phyloP scores from a whole-genome alignment of 441 rosid species.

The Brassica hybrid region DNA sequence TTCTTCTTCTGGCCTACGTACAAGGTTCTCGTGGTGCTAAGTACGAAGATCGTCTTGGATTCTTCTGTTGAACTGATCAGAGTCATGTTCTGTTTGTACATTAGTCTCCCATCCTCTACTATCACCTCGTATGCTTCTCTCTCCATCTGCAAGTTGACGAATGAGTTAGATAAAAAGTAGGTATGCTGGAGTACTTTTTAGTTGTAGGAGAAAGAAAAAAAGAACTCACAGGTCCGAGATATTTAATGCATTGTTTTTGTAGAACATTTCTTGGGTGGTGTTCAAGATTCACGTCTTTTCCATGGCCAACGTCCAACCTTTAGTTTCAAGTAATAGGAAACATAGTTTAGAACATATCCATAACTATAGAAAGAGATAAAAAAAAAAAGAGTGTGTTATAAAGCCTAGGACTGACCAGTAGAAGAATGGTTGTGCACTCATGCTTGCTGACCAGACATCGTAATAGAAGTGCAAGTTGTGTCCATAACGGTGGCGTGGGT shows the following conservation, averaged over 20 bases:
- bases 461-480: constrained; percentile 60
- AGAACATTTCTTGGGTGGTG: constrained; percentile 59
- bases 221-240: constrained; percentile 79
- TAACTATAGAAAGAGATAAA: background rate
- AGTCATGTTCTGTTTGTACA: constrained; percentile 50
- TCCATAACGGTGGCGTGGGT: constrained; percentile 68
- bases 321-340: constrained; percentile 32
- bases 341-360: constrained; percentile 26
- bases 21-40: constrained; percentile 74
- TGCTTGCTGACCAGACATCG: constrained; percentile 55
- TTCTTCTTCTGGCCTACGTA: constrained; percentile 92
- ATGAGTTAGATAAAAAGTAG: background rate
- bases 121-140: constrained; percentile 74
- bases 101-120: constrained; percentile 65
- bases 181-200: background rate
- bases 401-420: constrained; percentile 41
- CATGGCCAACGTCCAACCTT: constrained; percentile 94
- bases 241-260: constrained; percentile 68
- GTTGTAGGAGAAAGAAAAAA: background rate
- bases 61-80: constrained; percentile 54
- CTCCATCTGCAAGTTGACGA: constrained; percentile 76
- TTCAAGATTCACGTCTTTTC: constrained; percentile 66
- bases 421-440: constrained; percentile 65
- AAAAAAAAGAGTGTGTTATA: constrained; percentile 8
- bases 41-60: constrained; percentile 78